Percentiles rank a stretch among this genome's conserved stretches.
Evolutionary conservation across 2,329 filamentous ascomycete species (phyloP).

Genomic region (Proliferodiscus dingleyae): DNA sequence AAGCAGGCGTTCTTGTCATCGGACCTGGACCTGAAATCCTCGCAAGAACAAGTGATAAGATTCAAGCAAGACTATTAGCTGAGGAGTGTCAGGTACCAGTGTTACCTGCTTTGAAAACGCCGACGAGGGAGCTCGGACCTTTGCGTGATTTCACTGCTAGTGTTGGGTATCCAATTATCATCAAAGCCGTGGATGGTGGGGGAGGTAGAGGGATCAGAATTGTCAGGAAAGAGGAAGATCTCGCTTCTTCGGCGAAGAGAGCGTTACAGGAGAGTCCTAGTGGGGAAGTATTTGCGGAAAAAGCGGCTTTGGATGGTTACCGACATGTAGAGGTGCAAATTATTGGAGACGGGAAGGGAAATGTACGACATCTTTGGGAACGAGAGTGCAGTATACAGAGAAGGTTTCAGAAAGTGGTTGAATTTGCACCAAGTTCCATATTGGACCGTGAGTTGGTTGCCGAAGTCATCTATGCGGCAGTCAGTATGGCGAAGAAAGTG

Average conservation of each 20-base stretch:
- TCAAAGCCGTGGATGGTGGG: conserved; percentile 58
- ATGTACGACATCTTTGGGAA: conserved; percentile 39
- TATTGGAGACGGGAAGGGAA: conserved; percentile 46
- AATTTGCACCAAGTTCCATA: conserved; percentile 63
- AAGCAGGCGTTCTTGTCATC: conserved; percentile 65
- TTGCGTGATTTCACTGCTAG: conserved; percentile 43
- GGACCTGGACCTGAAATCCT: conserved; percentile 48
- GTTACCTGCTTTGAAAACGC: conserved; percentile 64
- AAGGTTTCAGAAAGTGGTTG: conserved; percentile 48
- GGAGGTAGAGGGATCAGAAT: conserved; percentile 61
- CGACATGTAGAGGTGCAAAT: conserved; percentile 49
- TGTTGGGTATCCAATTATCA: conserved; percentile 43
- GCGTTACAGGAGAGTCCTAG: conserved; percentile 60
- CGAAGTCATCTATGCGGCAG: conserved; percentile 40
- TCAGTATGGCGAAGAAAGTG: conserved; percentile 48
- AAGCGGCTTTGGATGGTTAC: conserved; percentile 55
- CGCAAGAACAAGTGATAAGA: conserved; percentile 37
- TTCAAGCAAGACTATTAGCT: conserved; percentile 59
- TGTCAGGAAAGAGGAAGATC: conserved; percentile 45
- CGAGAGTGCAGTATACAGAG: conserved; percentile 48
- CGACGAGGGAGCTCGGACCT: conserved; percentile 56
- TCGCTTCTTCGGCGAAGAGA: conserved; percentile 47
- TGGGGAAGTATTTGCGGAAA: conserved; percentile 52
- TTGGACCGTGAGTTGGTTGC: conserved; percentile 39
- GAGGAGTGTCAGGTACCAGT: conserved; percentile 62